phyloP scores from a whole-genome alignment of 75 land plant genomes.

The Selaginella moellendorffii region DNA sequence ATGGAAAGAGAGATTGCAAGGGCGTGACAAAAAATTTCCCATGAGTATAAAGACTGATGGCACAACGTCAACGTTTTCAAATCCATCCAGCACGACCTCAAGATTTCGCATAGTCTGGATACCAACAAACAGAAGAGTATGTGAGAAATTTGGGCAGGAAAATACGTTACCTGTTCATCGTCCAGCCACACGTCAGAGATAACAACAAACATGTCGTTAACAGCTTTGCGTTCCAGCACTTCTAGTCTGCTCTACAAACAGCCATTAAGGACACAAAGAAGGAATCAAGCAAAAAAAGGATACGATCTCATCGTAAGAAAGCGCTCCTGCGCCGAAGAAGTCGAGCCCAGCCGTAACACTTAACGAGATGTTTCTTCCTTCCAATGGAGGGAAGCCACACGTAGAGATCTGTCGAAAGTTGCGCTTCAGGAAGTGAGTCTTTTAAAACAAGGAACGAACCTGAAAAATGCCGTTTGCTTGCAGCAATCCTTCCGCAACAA shows the following conservation, averaged over 20 bases:
- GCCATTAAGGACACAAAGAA: not conserved
- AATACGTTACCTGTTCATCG: conserved; percentile 41
- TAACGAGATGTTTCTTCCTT: conserved; percentile 56
- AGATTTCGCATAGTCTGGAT: conserved; percentile 78
- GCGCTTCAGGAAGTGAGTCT: not conserved
- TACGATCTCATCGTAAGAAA: conserved; percentile 63
- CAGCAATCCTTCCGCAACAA: conserved; percentile 90
- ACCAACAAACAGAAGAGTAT: not conserved
- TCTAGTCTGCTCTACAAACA: conserved; percentile 41
- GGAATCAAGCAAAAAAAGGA: conserved; percentile 15
- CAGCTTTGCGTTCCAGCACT: conserved; percentile 57
- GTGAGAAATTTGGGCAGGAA: not conserved
- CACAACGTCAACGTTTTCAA: conserved; percentile 73
- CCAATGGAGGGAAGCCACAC: conserved; percentile 95
- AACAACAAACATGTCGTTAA: conserved; percentile 94
- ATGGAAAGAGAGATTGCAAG: conserved; percentile 78
- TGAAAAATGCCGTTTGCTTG: conserved; percentile 66
- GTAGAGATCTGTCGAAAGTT: conserved; percentile 42
- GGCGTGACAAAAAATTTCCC: conserved; percentile 94
- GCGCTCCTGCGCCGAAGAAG: conserved; percentile 64
- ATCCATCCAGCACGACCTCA: conserved; percentile 60
- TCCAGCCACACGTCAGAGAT: conserved; percentile 98
- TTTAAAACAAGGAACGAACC: conserved; percentile 19
- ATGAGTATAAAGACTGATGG: conserved; percentile 93
- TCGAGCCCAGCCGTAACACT: conserved; percentile 57